phyloP scores from a whole-genome alignment of 164 flowering plant species.

The Liriodendron chinense region DNA sequence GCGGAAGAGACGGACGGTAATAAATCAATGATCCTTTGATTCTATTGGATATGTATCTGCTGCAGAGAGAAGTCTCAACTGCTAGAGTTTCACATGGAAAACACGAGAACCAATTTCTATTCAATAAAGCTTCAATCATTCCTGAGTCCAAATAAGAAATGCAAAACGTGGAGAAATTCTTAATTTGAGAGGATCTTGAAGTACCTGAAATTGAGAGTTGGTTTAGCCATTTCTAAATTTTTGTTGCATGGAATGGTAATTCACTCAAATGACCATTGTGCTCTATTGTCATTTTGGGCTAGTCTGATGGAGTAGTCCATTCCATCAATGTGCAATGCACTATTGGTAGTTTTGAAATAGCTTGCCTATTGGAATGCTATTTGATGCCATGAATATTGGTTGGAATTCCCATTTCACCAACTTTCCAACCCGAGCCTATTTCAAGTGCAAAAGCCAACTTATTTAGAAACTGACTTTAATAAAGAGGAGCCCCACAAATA shows the following conservation, averaged over 20 bases:
- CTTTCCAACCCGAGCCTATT: too few relatives aligned
- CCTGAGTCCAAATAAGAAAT: neutral
- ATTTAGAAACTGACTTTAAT: too few relatives aligned
- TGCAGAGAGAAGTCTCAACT: neutral
- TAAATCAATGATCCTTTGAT: neutral
- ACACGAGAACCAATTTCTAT: neutral
- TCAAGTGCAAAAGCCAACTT: too few relatives aligned
- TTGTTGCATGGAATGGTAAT: neutral
- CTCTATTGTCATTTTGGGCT: neutral
- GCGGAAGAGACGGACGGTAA: constrained; percentile 50
- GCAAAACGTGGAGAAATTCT: neutral
- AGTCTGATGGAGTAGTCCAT: neutral
- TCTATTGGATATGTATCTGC: neutral
- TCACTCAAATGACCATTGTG: neutral
- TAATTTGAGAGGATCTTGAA: neutral
- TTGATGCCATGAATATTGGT: neutral
- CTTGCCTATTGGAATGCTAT: neutral
- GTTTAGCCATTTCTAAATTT: neutral
- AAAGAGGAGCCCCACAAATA: too few relatives aligned
- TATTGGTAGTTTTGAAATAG: too few relatives aligned
- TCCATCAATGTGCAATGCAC: too few relatives aligned
- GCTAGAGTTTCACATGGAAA: neutral
- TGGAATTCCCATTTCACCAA: neutral
- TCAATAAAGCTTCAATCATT: neutral
- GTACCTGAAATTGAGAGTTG: neutral